These are phyloP conservation scores for Tephrocybe sp. DNA, from an alignment of 768 basidiomycete genomes.

Conservation along the genomic window DNA sequence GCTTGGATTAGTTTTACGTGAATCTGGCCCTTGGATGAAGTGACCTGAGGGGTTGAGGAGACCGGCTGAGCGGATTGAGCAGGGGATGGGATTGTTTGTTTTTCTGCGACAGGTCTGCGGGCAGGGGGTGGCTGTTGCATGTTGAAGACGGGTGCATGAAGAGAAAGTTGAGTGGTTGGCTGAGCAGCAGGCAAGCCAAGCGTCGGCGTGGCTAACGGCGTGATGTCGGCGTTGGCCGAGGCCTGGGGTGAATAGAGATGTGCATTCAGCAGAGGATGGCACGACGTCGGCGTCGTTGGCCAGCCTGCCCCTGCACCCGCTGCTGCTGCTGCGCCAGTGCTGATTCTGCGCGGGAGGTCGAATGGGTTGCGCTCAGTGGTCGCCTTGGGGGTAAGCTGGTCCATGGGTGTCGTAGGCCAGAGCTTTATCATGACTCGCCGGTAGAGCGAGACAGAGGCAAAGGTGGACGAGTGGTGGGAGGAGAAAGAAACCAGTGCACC, in stretches of 20 bases:
- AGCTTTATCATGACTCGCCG: constrained; percentile 64
- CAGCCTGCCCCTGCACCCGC: constrained; percentile 4
- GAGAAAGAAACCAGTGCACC: constrained; percentile 13
- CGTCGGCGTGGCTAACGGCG: constrained; percentile 40
- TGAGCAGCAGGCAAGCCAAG: constrained; percentile 52
- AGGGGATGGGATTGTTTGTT: constrained; percentile 27
- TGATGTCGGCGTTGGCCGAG: constrained; percentile 43
- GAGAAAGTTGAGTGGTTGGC: constrained; percentile 60
- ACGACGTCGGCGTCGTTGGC: constrained; percentile 30
- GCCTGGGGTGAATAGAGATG: constrained; percentile 28
- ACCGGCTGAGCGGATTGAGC: constrained; percentile 37
- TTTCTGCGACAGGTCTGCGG: constrained; percentile 26
- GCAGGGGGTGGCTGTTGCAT: constrained; percentile 65
- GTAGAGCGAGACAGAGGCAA: constrained; percentile 19
- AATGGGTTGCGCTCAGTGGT: constrained; percentile 57
- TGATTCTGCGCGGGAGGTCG: constrained; percentile 32
- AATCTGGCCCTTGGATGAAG: constrained; percentile 65
- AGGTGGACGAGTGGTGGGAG: constrained; percentile 12
- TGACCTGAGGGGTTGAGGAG: constrained; percentile 27
- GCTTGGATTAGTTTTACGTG: constrained; percentile 96
- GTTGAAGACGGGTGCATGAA: constrained; percentile 84
- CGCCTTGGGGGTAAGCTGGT: constrained; percentile 62
- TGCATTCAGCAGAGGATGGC: constrained; percentile 36
- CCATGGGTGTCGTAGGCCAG: constrained; percentile 53
- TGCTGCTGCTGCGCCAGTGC: not conserved